These are phyloP conservation scores for Candida sanyaensis DNA, from an alignment of 1,139 yeast species.

Conservation along the genomic window DNA sequence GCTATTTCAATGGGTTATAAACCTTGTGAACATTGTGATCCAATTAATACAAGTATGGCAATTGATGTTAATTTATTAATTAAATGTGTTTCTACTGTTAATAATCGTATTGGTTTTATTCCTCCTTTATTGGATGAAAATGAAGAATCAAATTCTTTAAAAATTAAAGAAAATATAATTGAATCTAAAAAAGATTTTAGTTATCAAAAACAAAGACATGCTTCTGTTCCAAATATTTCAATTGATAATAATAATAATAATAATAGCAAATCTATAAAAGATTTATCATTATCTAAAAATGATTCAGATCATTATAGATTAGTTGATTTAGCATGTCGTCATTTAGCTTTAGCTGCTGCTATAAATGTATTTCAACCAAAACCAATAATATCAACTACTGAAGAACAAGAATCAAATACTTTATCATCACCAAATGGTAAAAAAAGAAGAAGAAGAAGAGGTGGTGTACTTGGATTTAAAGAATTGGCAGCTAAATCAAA, in stretches of 20 bases:
- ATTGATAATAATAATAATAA: constrained; percentile 23
- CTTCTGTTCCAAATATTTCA: constrained; percentile 10
- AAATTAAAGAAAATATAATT: constrained; percentile 41
- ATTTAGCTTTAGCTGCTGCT: constrained; percentile 80
- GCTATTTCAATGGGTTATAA: constrained; percentile 47
- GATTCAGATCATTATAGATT: constrained; percentile 70
- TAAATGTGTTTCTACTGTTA: constrained; percentile 59
- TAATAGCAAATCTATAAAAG: constrained; percentile 28
- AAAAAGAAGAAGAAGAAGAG: constrained; percentile 67
- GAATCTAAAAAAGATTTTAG: constrained; percentile 23
- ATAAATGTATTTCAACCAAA: constrained; percentile 43
- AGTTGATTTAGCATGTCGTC: constrained; percentile 81
- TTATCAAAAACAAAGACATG: no score
- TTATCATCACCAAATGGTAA: constrained; percentile 9
- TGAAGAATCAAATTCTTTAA: constrained; percentile 39
- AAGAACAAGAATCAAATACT: constrained; percentile 18
- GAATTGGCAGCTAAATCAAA: constrained; percentile 85
- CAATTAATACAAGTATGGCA: constrained; percentile 31
- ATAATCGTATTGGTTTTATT: constrained; percentile 57
- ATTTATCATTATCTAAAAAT: constrained; percentile 47
- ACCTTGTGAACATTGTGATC: constrained; percentile 59
- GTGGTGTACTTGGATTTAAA: constrained; percentile 86
- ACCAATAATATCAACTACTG: constrained; percentile 6
- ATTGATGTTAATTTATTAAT: constrained; percentile 56
- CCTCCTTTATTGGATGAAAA: constrained; percentile 52